A percentile compares a stretch with the other conserved stretches of the same genome.
Evolutionary conservation across 495 filamentous ascomycete genomes (phyloP).

Genomic region (Penicillium egyptiacum): DNA sequence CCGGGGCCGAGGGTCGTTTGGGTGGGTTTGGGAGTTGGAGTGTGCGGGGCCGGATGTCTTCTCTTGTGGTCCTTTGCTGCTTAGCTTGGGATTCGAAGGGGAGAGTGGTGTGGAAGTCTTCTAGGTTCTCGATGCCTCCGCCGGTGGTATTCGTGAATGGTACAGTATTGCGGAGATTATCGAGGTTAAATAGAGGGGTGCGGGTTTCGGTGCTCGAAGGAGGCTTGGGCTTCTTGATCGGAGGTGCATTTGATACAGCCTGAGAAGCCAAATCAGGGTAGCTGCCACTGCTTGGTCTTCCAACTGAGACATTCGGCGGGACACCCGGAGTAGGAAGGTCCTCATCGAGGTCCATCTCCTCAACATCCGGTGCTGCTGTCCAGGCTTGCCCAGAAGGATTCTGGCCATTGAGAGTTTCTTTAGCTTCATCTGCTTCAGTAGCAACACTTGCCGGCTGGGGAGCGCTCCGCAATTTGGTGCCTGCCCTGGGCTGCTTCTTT

Average conservation of each 20-base stretch:
- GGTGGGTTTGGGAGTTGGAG: constrained; percentile 65
- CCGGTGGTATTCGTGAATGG: constrained; percentile 58
- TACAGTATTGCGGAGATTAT: constrained; percentile 63
- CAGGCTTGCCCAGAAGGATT: constrained; percentile 14
- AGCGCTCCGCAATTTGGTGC: constrained; percentile 27
- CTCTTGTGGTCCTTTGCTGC: constrained; percentile 25
- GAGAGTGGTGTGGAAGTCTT: constrained; percentile 64
- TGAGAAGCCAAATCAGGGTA: constrained; percentile 25
- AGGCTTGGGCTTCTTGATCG: constrained; percentile 25
- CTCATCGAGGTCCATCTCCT: constrained; percentile 55
- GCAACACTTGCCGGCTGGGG: constrained; percentile 41
- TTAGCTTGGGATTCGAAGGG: constrained; percentile 69
- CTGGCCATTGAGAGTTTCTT: constrained; percentile 29
- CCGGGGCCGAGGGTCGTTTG: constrained; percentile 47
- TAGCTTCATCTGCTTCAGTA: constrained; percentile 46
- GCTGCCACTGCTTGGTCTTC: constrained; percentile 5
- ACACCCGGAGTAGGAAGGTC: constrained; percentile 26
- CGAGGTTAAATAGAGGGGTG: constrained; percentile 49
- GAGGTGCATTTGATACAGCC: constrained; percentile 17
- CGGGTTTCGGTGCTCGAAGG: constrained; percentile 44
- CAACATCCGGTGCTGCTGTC: constrained; percentile 19
- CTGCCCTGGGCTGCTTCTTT: constrained; percentile 34
- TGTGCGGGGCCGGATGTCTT: constrained; percentile 34
- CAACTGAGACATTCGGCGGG: constrained; percentile 9
- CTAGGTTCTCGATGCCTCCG: constrained; percentile 61